Evolutionary conservation across 257 asterid genomes (phyloP).

Genomic region (Gardenia jasminoides): DNA sequence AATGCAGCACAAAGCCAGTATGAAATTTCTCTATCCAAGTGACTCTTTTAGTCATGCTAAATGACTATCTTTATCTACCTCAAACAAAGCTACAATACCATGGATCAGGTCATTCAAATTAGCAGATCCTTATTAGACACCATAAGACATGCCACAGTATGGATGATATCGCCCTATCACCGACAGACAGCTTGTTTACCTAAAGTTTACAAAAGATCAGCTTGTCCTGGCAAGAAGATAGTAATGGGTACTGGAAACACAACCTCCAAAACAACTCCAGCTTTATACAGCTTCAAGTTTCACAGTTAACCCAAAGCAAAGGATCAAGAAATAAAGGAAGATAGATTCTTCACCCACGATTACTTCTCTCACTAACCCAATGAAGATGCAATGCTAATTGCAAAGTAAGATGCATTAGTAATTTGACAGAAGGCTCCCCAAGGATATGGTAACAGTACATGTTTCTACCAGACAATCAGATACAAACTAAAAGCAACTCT

Average conservation of each 20-base stretch:
- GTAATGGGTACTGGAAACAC: not conserved
- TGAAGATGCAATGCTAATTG: not conserved
- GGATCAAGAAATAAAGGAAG: not conserved
- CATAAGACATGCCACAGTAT: not conserved
- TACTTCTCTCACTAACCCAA: not conserved
- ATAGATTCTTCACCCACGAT: not conserved
- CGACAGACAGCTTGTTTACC: not conserved
- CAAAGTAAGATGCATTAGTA: not conserved
- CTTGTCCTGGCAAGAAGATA: not conserved
- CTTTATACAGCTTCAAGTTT: not conserved
- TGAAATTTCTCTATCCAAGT: not conserved
- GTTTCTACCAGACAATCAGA: not conserved
- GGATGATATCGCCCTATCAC: not conserved
- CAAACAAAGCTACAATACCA: not conserved
- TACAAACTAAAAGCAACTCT: not conserved
- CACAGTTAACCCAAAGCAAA: not conserved
- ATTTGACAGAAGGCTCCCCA: not conserved
- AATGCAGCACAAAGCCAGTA: not conserved
- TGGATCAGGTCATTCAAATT: not conserved
- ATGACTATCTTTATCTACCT: not conserved
- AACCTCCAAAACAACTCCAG: not conserved
- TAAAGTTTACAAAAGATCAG: not conserved
- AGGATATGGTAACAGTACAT: not conserved
- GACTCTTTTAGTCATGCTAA: not conserved
- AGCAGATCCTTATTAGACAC: not conserved